Evolutionary conservation across 225 moss, liverwort and hornwort species (phyloP).

Genomic region (Pseudisothecium myosuroides): DNA sequence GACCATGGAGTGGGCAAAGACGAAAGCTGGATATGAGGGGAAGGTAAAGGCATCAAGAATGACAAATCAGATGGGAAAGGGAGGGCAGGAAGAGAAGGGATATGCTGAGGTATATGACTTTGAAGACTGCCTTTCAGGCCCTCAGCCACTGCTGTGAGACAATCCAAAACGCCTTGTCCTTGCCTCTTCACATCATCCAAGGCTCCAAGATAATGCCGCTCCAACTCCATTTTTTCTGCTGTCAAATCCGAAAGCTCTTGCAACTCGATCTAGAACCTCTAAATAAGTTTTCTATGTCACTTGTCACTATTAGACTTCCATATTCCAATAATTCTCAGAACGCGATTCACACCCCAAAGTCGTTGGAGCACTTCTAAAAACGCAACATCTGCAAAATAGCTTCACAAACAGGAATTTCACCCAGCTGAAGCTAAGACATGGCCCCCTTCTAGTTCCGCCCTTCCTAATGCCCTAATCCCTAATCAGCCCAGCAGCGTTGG

Average conservation of each 20-base stretch:
- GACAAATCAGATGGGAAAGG: conserved; percentile 27
- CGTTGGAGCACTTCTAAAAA: background rate
- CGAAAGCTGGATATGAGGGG: conserved; percentile 18
- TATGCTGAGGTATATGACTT: conserved; percentile 32
- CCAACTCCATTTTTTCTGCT: conserved; percentile 31
- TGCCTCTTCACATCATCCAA: conserved; percentile 65
- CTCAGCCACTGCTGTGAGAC: conserved; percentile 46
- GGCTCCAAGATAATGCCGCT: conserved; percentile 41
- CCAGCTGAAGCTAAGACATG: background rate
- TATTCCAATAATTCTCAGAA: background rate
- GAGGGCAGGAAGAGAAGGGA: conserved; percentile 18
- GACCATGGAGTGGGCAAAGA: conserved; percentile 26
- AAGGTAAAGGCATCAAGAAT: conserved; percentile 15
- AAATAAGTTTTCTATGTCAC: background rate
- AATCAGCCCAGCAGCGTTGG: background rate
- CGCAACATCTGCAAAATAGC: background rate
- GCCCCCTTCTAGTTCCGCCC: background rate
- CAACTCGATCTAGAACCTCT: background rate
- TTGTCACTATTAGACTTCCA: background rate
- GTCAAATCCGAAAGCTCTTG: conserved; percentile 4
- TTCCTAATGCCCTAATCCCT: background rate
- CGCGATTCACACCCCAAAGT: background rate
- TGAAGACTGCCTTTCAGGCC: conserved; percentile 55
- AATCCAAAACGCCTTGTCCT: conserved; percentile 49
- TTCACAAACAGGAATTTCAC: background rate